Percentiles rank a stretch among this genome's conserved stretches.
phyloP scores from a whole-genome alignment of 2,329 filamentous ascomycete species.

The Cordyceps farinosa region DNA sequence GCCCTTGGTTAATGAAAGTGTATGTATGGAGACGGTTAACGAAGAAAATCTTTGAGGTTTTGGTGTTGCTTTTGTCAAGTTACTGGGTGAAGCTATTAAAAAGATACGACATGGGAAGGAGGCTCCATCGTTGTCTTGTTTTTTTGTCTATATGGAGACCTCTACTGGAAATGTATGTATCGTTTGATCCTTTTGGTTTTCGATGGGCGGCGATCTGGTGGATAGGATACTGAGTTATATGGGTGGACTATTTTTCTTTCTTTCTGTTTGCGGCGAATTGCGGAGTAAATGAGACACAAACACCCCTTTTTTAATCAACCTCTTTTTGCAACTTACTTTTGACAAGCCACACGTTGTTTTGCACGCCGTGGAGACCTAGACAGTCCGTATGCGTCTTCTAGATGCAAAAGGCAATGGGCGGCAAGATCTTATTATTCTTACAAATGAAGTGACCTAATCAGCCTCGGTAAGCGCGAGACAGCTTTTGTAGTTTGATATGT shows the following conservation, averaged over 20 bases:
- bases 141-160: not conserved
- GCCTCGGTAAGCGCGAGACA: no score
- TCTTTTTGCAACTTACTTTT: not conserved
- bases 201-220: not conserved
- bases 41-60: not conserved
- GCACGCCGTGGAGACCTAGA: no score
- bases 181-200: not conserved
- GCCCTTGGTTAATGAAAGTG: not conserved
- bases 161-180: constrained; percentile 10
- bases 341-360: no score
- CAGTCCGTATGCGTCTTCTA: no score
- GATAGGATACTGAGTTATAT: not conserved
- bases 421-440: no score
- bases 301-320: not conserved
- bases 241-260: not conserved
- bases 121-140: not conserved
- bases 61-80: not conserved
- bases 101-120: not conserved
- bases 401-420: no score
- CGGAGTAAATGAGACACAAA: not conserved
- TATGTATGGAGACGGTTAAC: not conserved
- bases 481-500: no score
- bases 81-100: not conserved
- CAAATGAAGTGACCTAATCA: no score
- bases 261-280: not conserved